These are phyloP conservation scores for Neurospora discreta DNA, from an alignment of 495 filamentous ascomycete genomes.

Conservation along the genomic window DNA sequence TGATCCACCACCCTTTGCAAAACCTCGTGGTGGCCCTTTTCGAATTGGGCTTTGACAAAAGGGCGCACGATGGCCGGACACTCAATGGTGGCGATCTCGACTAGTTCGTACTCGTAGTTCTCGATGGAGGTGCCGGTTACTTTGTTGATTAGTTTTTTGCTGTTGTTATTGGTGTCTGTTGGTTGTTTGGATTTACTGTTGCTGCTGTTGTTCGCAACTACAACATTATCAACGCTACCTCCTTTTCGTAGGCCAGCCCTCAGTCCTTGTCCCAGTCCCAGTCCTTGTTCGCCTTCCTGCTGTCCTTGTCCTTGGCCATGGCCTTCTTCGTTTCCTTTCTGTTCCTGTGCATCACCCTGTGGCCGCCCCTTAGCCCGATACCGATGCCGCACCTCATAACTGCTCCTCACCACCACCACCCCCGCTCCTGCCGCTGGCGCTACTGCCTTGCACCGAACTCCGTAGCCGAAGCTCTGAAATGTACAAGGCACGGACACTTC, in stretches of 20 bases:
- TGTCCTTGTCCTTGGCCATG: no score
- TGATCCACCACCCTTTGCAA: constrained; percentile 13
- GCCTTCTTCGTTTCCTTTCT: no score
- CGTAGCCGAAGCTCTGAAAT: constrained; percentile 22
- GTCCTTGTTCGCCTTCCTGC: no score
- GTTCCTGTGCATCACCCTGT: no score
- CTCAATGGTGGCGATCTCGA: constrained; percentile 20
- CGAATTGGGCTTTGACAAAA: constrained; percentile 21
- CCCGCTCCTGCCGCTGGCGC: constrained; percentile 19
- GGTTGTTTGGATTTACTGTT: not conserved
- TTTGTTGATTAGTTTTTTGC: not conserved
- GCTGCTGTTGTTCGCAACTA: not conserved
- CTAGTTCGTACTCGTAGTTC: constrained; percentile 21
- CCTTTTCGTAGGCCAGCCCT: not conserved
- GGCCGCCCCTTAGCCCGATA: not conserved
- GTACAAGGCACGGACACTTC: constrained; percentile 21
- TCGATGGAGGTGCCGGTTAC: not conserved
- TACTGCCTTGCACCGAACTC: constrained; percentile 21
- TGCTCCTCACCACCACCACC: constrained; percentile 24
- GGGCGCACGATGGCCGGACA: constrained; percentile 19
- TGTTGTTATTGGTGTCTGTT: not conserved
- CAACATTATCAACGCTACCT: not conserved
- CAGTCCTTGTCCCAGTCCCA: not conserved
- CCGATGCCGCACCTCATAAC: constrained; percentile 22
- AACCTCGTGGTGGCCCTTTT: constrained; percentile 15